Evolutionary conservation across 2,329 filamentous ascomycete genomes (phyloP).

Genomic region (Alternaria dauci): DNA sequence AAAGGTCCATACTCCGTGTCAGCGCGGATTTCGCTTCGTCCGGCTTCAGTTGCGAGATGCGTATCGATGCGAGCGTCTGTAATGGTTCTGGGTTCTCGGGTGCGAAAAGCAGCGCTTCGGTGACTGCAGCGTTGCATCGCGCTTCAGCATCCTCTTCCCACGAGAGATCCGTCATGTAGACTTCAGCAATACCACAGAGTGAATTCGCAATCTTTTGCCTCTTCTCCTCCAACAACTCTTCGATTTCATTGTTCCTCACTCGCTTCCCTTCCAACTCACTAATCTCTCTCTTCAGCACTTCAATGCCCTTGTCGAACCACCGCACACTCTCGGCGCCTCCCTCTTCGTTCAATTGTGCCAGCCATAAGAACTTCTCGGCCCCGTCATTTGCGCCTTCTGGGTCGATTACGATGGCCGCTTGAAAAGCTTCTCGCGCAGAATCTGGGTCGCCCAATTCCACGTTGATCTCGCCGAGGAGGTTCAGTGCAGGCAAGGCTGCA

Average conservation of each 20-base stretch:
- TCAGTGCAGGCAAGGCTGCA: conserved; percentile 71
- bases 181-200: conserved; percentile 92
- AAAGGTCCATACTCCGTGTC: conserved; percentile 79
- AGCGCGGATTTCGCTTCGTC: conserved; percentile 85
- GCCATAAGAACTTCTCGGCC: conserved; percentile 91
- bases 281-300: conserved; percentile 76
- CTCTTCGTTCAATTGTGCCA: conserved; percentile 83
- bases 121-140: conserved; percentile 86
- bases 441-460: conserved; percentile 85
- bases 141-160: conserved; percentile 89
- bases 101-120: conserved; percentile 86
- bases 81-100: conserved; percentile 86
- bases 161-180: conserved; percentile 98
- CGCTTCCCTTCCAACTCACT: conserved; percentile 64
- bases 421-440: conserved; percentile 74
- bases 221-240: conserved; percentile 67
- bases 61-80: conserved; percentile 92
- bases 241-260: conserved; percentile 45
- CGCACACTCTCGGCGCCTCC: conserved; percentile 67
- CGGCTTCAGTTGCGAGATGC: conserved; percentile 82
- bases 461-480: conserved; percentile 80
- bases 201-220: conserved; percentile 84
- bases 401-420: conserved; percentile 77
- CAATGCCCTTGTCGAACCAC: conserved; percentile 73
- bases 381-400: conserved; percentile 82